Evolutionary conservation across 768 basidiomycete species (phyloP).

Genomic region (Roridomyces roridus): DNA sequence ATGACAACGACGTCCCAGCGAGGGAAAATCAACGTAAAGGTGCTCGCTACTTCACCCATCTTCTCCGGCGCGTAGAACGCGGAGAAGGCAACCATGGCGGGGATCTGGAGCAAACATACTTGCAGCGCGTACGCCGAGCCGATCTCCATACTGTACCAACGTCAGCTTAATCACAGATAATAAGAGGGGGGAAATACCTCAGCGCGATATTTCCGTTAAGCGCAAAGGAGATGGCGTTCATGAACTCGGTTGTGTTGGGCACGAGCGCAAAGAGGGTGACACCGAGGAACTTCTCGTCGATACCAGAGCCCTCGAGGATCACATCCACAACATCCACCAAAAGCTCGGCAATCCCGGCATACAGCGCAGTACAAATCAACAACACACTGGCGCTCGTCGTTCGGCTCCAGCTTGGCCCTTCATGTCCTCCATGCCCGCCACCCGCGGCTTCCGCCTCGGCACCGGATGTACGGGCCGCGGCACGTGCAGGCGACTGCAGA

Average conservation of each 20-base stretch:
- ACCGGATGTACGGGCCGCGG: constrained; percentile 42
- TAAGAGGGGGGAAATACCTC: constrained; percentile 58
- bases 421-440: constrained; percentile 82
- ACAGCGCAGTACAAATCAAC: constrained; percentile 87
- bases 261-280: constrained; percentile 96
- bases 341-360: constrained; percentile 97
- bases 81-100: constrained; percentile 98
- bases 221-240: constrained; percentile 99
- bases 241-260: constrained; percentile 98
- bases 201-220: constrained; percentile 96
- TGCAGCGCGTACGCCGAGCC: constrained; percentile 99
- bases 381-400: constrained; percentile 88
- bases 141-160: constrained; percentile 87
- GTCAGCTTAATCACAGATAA: constrained; percentile 1
- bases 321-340: constrained; percentile 96
- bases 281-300: constrained; percentile 97
- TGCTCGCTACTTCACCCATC: constrained; percentile 86
- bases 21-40: constrained; percentile 98
- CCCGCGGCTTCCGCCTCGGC: constrained; percentile 37
- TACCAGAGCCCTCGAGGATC: constrained; percentile 86
- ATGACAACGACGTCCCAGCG: constrained; percentile 97
- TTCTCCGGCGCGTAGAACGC: constrained; percentile 90
- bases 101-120: constrained; percentile 96
- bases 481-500: constrained; percentile 55
- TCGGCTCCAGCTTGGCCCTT: constrained; percentile 96